These are phyloP conservation scores for Curvularia verruculosa DNA, from an alignment of 2,329 filamentous ascomycete species.

Conservation along the genomic window DNA sequence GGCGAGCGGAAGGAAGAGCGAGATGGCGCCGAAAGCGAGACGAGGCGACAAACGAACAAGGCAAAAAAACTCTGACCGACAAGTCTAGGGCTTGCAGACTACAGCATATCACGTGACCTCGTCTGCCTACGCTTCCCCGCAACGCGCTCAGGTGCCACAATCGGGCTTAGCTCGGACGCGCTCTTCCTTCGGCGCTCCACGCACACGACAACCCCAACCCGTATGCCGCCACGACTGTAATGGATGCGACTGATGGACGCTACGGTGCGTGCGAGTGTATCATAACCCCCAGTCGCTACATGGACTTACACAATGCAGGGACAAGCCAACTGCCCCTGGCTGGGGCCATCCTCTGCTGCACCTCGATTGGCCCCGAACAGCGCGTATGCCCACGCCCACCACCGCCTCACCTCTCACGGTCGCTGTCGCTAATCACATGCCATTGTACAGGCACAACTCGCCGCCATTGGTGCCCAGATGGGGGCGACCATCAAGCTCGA, in stretches of 20 bases:
- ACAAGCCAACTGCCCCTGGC: conserved; percentile 48
- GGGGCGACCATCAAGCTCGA: conserved; percentile 88
- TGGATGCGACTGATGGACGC: conserved; percentile 33
- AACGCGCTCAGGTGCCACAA: conserved; percentile 17
- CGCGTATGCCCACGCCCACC: conserved; percentile 60
- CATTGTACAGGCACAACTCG: conserved; percentile 58
- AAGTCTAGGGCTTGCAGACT: not conserved
- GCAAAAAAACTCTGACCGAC: not conserved
- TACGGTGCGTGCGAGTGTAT: conserved; percentile 31
- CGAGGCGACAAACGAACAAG: not conserved
- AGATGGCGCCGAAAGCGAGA: conserved; percentile 1
- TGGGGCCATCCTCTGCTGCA: conserved; percentile 84
- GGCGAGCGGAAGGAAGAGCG: conserved; percentile 11
- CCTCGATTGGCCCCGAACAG: conserved; percentile 78
- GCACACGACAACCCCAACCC: conserved; percentile 28
- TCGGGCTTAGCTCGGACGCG: conserved; percentile 21
- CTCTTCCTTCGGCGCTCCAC: conserved; percentile 13
- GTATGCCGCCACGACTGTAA: conserved; percentile 27
- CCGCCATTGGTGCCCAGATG: conserved; percentile 73
- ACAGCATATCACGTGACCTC: conserved; percentile 7
- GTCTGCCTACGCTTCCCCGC: conserved; percentile 20
- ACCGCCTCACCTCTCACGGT: not conserved
- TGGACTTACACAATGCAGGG: conserved; percentile 28
- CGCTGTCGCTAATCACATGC: conserved; percentile 10
- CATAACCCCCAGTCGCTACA: not conserved